A percentile compares a stretch with the other conserved stretches of the same genome.
Evolutionary conservation across 345 rosid species (phyloP).

Genomic region (Cardamine resedifolia): DNA sequence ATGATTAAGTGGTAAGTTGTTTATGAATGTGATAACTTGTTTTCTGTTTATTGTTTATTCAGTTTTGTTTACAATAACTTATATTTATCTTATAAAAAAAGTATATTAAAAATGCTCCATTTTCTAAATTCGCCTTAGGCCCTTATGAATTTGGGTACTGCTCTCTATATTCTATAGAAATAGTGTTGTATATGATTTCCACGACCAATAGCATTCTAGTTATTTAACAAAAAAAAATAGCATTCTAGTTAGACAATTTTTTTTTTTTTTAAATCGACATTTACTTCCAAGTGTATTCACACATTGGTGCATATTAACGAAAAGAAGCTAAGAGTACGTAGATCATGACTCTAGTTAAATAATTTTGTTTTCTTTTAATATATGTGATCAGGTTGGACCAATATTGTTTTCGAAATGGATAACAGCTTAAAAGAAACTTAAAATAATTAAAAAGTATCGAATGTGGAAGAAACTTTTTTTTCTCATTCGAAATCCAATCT

Average conservation of each 20-base stretch:
- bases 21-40: too few species aligned
- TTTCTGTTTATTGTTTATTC: too few species aligned
- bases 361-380: neutral
- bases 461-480: neutral
- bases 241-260: neutral
- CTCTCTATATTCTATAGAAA: neutral
- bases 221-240: too few species aligned
- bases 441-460: constrained; percentile 19
- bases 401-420: constrained; percentile 26
- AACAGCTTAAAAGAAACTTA: constrained; percentile 29
- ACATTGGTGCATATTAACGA: neutral
- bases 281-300: neutral
- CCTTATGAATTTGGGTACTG: too few species aligned
- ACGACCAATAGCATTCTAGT: neutral
- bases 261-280: neutral
- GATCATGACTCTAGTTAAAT: constrained; percentile 2
- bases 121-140: too few species aligned
- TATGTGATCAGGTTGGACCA: constrained; percentile 26
- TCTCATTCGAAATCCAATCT: constrained; percentile 9
- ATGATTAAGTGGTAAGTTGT: too few species aligned
- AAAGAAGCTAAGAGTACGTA: neutral
- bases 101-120: too few species aligned
- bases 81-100: too few species aligned
- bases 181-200: neutral
- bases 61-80: too few species aligned